Base-by-base conservation (phyloP, 768 basidiomycete genomes). In the Stropharia rugosoannulata region DNA sequence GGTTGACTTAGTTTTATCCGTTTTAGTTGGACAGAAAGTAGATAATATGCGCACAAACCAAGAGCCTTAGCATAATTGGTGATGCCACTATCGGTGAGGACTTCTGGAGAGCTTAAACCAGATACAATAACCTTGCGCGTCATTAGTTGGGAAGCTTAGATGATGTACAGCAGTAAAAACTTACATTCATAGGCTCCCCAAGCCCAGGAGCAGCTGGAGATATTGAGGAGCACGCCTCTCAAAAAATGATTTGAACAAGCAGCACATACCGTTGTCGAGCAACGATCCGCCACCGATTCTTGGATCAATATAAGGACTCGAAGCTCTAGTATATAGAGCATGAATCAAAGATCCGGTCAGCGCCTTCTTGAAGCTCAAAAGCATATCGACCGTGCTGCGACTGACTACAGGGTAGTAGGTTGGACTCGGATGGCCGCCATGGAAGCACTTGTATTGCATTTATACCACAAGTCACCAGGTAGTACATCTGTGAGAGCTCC, bases 21-120 rank as follows among this genome's bases (percentile, higher is more conserved):
- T 18, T 22, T 1, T n/a, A 19, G 3, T 38, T 4, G 32, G 10
- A 32, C 59, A 0, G 75, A 76, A 54, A 74, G 29, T 32, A 32
- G 29, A 32, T 7, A 32, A 32, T 32, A 7, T 69, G 44, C 36
- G 29, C 60, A 87, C 86, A 86, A 87, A 15, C 84, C 85, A 48
- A 87, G 79, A 4, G 85, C 79, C 27, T 67, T 75, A 0, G 84
- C 86, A 62, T 75, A 88, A 60, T 85, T 86, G 45, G 83, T 41
- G 48, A 87, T 64, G 0, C 86, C 86, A 22, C 68, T 59, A 51
- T 83, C 75, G 0, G 80, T 84, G 49, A 87, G 75, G 12, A 88
- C 82, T 0, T 18, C 70, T 0, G 81, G 70, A 6, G 84, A 85
- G 62, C 86, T 88, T 39, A 77, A 61, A 0, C 81, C 85, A 2